These are phyloP conservation scores for Trichoderma oligosporum DNA, from an alignment of 2,329 filamentous ascomycete genomes.

Conservation along the genomic window DNA sequence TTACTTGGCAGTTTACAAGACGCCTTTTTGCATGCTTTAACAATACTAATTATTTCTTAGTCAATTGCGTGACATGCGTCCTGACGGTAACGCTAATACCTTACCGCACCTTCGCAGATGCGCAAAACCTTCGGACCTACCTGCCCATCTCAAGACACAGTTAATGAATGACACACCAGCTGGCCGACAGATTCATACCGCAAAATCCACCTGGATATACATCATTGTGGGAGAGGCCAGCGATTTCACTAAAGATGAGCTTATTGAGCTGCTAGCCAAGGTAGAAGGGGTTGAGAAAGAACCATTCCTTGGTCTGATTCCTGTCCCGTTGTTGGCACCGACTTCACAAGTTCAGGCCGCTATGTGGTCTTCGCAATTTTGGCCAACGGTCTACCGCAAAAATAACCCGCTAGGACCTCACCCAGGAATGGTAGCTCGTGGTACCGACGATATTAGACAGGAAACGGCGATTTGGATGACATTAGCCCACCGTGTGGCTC, in stretches of 20 bases:
- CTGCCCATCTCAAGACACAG: constrained; percentile 58
- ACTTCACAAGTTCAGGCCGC: constrained; percentile 72
- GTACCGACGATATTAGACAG: constrained; percentile 63
- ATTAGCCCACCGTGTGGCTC: constrained; percentile 61
- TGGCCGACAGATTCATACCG: constrained; percentile 55
- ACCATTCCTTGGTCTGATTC: constrained; percentile 58
- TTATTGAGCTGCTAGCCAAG: constrained; percentile 45
- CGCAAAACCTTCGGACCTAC: constrained; percentile 66
- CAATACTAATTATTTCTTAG: constrained; percentile 35
- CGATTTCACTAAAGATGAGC: constrained; percentile 50
- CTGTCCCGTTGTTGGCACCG: constrained; percentile 69
- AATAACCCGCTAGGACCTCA: constrained; percentile 84
- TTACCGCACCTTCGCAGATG: constrained; percentile 71
- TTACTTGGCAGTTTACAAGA: neutral
- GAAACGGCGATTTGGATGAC: constrained; percentile 65
- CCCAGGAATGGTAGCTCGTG: constrained; percentile 66
- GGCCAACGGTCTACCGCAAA: constrained; percentile 82
- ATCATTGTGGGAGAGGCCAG: constrained; percentile 52
- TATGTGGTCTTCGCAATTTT: constrained; percentile 71
- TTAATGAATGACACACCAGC: constrained; percentile 56
- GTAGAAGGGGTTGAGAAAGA: constrained; percentile 51
- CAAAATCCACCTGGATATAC: constrained; percentile 59
- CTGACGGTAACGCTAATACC: constrained; percentile 60
- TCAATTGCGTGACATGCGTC: constrained; percentile 53
- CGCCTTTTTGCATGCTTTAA: neutral